Percentiles rank a stretch among this genome's conserved stretches.
phyloP scores from a whole-genome alignment of 371 early-diverging fungal species.

The Lichtheimia ramosa region DNA sequence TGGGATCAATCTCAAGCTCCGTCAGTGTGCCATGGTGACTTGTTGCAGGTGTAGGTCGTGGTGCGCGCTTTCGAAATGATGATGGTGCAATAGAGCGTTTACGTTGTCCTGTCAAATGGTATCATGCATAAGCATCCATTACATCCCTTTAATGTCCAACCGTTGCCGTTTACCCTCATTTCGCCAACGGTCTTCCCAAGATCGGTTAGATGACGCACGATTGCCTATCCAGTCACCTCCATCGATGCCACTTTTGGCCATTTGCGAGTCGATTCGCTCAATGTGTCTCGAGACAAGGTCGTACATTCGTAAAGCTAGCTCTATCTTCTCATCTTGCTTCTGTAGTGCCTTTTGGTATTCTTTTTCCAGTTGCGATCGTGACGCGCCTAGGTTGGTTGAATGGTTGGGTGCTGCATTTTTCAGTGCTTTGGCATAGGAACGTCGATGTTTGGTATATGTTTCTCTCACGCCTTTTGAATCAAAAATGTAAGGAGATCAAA shows the following conservation, averaged over 20 bases:
- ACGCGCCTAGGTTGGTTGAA: conserved; percentile 19
- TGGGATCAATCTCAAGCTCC: conserved; percentile 88
- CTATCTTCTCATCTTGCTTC: conserved; percentile 54
- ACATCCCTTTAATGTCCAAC: no score
- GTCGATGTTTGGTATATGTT: conserved; percentile 29
- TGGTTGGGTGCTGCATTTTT: conserved; percentile 12
- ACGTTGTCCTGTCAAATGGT: neutral
- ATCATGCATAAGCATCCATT: neutral
- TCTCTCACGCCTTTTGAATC: conserved; percentile 15
- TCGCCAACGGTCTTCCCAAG: neutral
- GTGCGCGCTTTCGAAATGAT: conserved; percentile 1
- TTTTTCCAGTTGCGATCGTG: conserved; percentile 37
- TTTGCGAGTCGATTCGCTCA: conserved; percentile 51
- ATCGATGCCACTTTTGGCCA: conserved; percentile 37
- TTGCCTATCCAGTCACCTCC: conserved; percentile 32
- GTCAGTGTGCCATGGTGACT: conserved; percentile 24
- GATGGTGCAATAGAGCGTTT: conserved; percentile 2
- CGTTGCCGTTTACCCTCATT: neutral
- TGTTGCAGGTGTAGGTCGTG: conserved; percentile 31
- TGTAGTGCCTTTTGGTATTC: conserved; percentile 47
- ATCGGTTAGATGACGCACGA: neutral
- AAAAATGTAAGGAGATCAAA: neutral
- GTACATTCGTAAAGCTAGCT: conserved; percentile 48
- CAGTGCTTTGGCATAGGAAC: conserved; percentile 22
- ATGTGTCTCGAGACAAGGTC: conserved; percentile 50